Percentiles rank a stretch among this genome's conserved stretches.
Conservation (phyloP, 2,329 filamentous ascomycete genomes). For the Colletotrichum lentis region DNA sequence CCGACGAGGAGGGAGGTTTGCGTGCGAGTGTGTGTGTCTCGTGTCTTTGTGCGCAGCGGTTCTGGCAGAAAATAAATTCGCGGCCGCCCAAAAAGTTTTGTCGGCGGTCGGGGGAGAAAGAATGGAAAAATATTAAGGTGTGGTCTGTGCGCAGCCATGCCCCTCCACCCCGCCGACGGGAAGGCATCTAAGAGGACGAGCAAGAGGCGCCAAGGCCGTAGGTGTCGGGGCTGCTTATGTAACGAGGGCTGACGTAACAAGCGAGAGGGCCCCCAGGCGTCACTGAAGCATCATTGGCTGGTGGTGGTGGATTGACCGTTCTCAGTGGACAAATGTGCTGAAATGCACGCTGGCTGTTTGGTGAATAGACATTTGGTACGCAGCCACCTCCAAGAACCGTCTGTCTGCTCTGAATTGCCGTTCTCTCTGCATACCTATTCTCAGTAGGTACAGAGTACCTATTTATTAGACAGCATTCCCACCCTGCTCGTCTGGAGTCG, state of each 20-base stretch:
- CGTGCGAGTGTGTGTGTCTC: constrained; percentile 1
- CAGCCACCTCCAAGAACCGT: constrained; percentile 11
- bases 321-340: background rate
- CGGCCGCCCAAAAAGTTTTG: constrained; percentile 41
- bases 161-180: constrained; percentile 38
- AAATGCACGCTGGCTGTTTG: background rate
- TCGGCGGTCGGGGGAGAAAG: constrained; percentile 37
- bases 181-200: constrained; percentile 31
- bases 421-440: too few species aligned
- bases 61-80: constrained; percentile 25
- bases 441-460: too few species aligned
- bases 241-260: background rate
- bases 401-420: background rate
- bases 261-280: background rate
- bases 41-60: background rate
- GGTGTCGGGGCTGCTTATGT: background rate
- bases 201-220: constrained; percentile 4
- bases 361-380: constrained; percentile 3
- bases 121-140: constrained; percentile 42
- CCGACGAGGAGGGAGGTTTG: constrained; percentile 25
- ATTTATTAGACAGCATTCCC: too few species aligned
- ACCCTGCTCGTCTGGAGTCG: too few species aligned
- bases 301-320: constrained; percentile 10
- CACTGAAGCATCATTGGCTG: constrained; percentile 17
- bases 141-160: constrained; percentile 43